phyloP scores from a whole-genome alignment of 805 yeast genomes.

The Hanseniaspora taiwanica region DNA sequence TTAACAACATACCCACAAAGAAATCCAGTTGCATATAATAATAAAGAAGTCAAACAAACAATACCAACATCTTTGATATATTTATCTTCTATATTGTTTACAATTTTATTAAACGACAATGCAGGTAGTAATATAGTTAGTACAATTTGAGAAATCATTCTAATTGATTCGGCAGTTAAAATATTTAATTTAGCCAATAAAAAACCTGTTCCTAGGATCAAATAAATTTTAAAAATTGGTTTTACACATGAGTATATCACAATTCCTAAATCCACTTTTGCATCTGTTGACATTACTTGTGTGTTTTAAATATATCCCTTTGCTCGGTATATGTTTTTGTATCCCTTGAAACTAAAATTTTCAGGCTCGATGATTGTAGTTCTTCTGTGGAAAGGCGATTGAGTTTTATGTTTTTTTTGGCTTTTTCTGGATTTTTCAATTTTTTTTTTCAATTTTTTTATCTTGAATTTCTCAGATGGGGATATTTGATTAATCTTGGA shows the following conservation, averaged over 20 bases:
- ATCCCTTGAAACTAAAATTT: too few species aligned
- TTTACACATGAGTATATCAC: slow-evolving; percentile 41
- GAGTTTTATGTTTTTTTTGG: too few species aligned
- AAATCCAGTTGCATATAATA: slow-evolving; percentile 40
- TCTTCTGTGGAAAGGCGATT: too few species aligned
- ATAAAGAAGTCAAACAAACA: slow-evolving; percentile 36
- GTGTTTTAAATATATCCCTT: background rate
- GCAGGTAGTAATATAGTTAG: slow-evolving; percentile 53
- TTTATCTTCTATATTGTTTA: slow-evolving; percentile 42
- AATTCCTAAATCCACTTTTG: background rate
- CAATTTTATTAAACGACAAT: slow-evolving; percentile 50
- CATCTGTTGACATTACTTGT: background rate
- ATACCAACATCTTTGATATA: slow-evolving; percentile 64
- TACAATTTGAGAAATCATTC: slow-evolving; percentile 51
- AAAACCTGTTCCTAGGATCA: slow-evolving; percentile 59
- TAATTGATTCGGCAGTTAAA: slow-evolving; percentile 45
- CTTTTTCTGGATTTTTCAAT: too few species aligned
- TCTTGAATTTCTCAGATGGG: too few species aligned
- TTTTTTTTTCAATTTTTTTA: too few species aligned
- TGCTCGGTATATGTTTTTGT: too few species aligned
- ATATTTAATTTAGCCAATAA: slow-evolving; percentile 43
- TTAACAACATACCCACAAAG: slow-evolving; percentile 27
- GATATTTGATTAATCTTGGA: too few species aligned
- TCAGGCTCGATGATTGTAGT: too few species aligned
- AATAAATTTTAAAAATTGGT: slow-evolving; percentile 64